Evolutionary conservation across 208 protist species (phyloP).

Genomic region (Willaertia magna): DNA sequence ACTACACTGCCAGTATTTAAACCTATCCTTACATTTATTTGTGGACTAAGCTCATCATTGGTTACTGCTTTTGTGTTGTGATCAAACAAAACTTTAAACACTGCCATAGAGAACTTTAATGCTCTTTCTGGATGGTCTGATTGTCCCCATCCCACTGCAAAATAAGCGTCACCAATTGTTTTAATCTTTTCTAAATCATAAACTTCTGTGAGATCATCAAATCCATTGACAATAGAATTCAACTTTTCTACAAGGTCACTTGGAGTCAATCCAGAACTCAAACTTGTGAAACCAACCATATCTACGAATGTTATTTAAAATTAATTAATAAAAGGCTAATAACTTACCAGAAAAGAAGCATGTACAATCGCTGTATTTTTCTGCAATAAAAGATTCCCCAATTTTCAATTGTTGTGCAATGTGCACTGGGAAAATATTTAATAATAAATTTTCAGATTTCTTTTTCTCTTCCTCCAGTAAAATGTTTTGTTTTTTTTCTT

Average conservation of each 20-base stretch:
- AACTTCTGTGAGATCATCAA: constrained; percentile 34
- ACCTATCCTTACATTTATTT: constrained; percentile 10
- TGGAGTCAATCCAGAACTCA: constrained; percentile 30
- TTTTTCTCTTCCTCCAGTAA: background rate
- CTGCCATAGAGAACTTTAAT: background rate
- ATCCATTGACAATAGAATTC: constrained; percentile 35
- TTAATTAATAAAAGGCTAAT: background rate
- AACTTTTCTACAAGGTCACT: constrained; percentile 37
- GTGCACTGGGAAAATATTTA: constrained; percentile 6
- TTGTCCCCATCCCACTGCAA: constrained; percentile 29
- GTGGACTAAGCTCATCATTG: no score
- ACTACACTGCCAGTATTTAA: constrained; percentile 29
- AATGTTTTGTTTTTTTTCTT: background rate
- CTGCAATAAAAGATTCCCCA: constrained; percentile 11
- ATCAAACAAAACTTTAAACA: background rate
- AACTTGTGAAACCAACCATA: constrained; percentile 41
- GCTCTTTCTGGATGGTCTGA: background rate
- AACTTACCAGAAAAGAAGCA: constrained; percentile 1
- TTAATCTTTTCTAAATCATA: constrained; percentile 43
- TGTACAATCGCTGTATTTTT: constrained; percentile 7
- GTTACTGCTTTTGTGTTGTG: background rate
- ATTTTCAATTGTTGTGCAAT: background rate
- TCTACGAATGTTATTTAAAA: constrained; percentile 43
- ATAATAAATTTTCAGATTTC: constrained; percentile 13
- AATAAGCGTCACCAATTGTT: constrained; percentile 44